Evolutionary conservation across 1,139 yeast species (phyloP), one percentile per base, ranked within the genome.

Genomic region (Yamadazyma blattariae): DNA sequence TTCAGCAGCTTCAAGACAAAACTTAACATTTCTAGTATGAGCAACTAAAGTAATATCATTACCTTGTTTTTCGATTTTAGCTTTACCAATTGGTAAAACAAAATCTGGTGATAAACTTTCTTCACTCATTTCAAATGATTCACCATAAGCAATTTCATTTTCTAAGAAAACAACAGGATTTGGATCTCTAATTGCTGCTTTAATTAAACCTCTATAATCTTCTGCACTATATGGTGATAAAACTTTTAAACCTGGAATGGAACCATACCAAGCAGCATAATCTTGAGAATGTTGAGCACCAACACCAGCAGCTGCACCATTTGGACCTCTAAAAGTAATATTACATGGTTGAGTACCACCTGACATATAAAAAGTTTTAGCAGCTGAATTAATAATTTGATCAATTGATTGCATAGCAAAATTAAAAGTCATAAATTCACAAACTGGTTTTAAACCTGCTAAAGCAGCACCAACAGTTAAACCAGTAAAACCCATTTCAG

Each of bases 241-340:
- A 32, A 92, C 99, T 75, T 94, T 92, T 61, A 92, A 77, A 62
- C 98, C 99, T 40, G 99, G 99, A 52, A 94, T 89, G 38, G 95
- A 74, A 50, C 97, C 97, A 70, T 94, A 92, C 98, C 98, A 92
- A 36, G 96, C 89, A 39, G 97, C 78, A 65, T 81, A 92, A 69
- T 89, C 95, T 71, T 92, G 99, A 28, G 98, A 92, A 71, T 92
- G 99, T 69, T 92, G 99, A 41, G 99, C 99, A 53, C 80, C 99
- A 52, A 92, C 98, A 77, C 98, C 97, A 33, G 97, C 97, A 52
- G 98, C 97, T 34, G 98, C 96, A 67, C 98, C 99, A 67, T 94
- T 94, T 45, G 98, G 97, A 56, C 98, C 98, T 70, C 98, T 84
- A 77, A 94, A 94, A 35, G 96, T 90, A 57, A 92, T 87, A 67